phyloP scores from a whole-genome alignment of 192 early-diverging fungal species.

The Geosiphon pyriformis region DNA sequence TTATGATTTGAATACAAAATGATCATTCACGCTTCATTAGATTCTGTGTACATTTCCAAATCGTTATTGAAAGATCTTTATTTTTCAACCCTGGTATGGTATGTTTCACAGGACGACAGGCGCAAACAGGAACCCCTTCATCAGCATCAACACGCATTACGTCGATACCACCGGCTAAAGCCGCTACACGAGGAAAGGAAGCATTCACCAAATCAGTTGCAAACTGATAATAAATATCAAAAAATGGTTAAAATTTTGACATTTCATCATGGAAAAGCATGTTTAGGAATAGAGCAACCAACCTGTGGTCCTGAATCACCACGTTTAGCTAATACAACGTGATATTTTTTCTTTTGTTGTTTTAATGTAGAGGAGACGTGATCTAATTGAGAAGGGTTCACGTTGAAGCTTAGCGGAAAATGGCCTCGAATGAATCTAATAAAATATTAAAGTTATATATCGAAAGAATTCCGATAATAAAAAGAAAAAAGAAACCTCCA shows the following conservation, averaged over 20 bases:
- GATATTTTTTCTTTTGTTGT: slow-evolving; percentile 50
- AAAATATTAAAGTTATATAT: neutral
- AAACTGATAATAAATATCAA: slow-evolving; percentile 31
- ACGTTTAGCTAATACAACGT: slow-evolving; percentile 43
- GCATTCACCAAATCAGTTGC: slow-evolving; percentile 40
- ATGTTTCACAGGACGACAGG: slow-evolving; percentile 35
- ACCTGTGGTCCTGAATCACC: slow-evolving; percentile 49
- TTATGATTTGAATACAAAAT: no score
- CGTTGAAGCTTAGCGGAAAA: slow-evolving; percentile 49
- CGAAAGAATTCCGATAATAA: neutral
- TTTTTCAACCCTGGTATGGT: slow-evolving; percentile 33
- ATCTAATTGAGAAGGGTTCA: slow-evolving; percentile 38
- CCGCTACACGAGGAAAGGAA: slow-evolving; percentile 39
- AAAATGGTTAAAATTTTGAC: neutral
- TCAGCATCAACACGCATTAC: slow-evolving; percentile 30
- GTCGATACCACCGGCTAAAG: slow-evolving; percentile 48
- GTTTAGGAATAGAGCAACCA: slow-evolving; percentile 2
- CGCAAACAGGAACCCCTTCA: slow-evolving; percentile 27
- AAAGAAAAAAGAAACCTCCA: slow-evolving; percentile 9
- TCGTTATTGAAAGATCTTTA: neutral
- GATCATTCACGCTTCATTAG: slow-evolving; percentile 18
- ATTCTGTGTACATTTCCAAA: slow-evolving; percentile 15
- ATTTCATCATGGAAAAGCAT: neutral
- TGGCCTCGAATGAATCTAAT: slow-evolving; percentile 48
- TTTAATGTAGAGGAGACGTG: slow-evolving; percentile 36